These are phyloP conservation scores for Taphrina communis DNA, from an alignment of 1,139 yeast genomes.

Conservation along the genomic window DNA sequence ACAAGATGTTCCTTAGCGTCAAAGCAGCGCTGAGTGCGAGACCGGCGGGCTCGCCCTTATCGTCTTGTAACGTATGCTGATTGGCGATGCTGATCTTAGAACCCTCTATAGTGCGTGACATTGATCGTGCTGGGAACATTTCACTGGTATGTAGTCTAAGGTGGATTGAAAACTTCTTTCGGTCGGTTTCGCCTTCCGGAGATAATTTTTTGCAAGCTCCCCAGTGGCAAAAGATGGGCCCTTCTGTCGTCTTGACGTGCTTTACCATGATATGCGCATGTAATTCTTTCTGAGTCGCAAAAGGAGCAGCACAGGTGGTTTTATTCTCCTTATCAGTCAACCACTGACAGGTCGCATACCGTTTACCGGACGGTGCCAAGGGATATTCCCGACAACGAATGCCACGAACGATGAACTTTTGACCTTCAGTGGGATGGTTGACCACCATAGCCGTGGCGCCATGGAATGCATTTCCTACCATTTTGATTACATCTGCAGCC, in stretches of 20 bases:
- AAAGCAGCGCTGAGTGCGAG: constrained; percentile 52
- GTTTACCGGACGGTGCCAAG: constrained; percentile 53
- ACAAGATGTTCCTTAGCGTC: constrained; percentile 51
- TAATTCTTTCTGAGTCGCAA: constrained; percentile 45
- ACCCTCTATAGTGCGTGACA: constrained; percentile 6
- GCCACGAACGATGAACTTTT: constrained; percentile 88
- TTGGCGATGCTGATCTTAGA: constrained; percentile 17
- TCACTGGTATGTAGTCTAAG: constrained; percentile 45
- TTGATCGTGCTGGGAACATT: constrained; percentile 1
- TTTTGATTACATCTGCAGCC: constrained; percentile 95
- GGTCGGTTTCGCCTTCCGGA: constrained; percentile 43
- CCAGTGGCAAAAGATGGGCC: constrained; percentile 44
- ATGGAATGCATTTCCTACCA: constrained; percentile 89
- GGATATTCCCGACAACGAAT: constrained; percentile 69
- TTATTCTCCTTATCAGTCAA: constrained; percentile 4
- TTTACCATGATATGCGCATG: constrained; percentile 45
- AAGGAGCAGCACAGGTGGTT: constrained; percentile 42
- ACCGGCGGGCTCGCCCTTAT: constrained; percentile 48
- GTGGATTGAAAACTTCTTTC: constrained; percentile 44
- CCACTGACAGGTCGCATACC: constrained; percentile 47
- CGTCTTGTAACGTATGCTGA: constrained; percentile 46
- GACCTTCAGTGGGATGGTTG: constrained; percentile 60
- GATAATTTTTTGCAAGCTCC: constrained; percentile 44
- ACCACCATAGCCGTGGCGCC: constrained; percentile 93
- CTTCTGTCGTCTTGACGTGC: constrained; percentile 43